A percentile compares a stretch with the other conserved stretches of the same genome.
Conservation (phyloP, 805 yeast genomes). For the Scheffersomyces stipitis region DNA sequence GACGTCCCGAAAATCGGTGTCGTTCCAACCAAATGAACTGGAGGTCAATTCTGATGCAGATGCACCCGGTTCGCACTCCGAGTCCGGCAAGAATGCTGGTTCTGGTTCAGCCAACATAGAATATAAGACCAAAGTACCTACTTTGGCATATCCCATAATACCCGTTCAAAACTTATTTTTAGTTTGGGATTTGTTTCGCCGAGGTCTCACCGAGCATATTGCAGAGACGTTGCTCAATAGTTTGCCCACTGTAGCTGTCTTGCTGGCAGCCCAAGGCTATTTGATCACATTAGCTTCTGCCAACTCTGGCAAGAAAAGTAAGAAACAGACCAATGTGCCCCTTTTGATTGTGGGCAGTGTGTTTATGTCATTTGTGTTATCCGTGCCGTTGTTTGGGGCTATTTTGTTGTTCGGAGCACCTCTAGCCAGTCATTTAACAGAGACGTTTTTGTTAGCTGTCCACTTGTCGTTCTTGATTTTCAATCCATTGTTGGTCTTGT, state of each 20-base stretch:
- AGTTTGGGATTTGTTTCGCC: constrained; percentile 27
- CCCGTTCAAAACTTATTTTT: constrained; percentile 32
- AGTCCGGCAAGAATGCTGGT: background rate
- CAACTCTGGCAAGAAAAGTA: constrained; percentile 2
- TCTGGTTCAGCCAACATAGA: too few relatives aligned
- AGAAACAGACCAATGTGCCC: constrained; percentile 7
- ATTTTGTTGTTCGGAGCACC: constrained; percentile 83
- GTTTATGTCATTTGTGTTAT: constrained; percentile 30
- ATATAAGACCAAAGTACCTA: background rate
- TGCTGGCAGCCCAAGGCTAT: constrained; percentile 18
- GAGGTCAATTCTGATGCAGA: background rate
- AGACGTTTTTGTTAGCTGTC: constrained; percentile 59
- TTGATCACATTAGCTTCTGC: constrained; percentile 2
- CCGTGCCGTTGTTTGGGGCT: constrained; percentile 37
- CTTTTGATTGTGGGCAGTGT: constrained; percentile 20
- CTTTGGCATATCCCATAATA: constrained; percentile 11
- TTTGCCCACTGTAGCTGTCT: constrained; percentile 18
- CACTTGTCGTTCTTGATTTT: constrained; percentile 61
- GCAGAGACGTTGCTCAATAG: constrained; percentile 24
- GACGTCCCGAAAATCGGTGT: constrained; percentile 17
- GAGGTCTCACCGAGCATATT: constrained; percentile 28
- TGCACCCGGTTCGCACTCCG: background rate
- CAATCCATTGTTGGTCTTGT: constrained; percentile 61
- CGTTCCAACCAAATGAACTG: constrained; percentile 13
- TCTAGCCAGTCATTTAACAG: constrained; percentile 46